A percentile compares a stretch with the other conserved stretches of the same genome.
phyloP scores from a whole-genome alignment of 441 rosid genomes.

The Syzygium syzygioides region DNA sequence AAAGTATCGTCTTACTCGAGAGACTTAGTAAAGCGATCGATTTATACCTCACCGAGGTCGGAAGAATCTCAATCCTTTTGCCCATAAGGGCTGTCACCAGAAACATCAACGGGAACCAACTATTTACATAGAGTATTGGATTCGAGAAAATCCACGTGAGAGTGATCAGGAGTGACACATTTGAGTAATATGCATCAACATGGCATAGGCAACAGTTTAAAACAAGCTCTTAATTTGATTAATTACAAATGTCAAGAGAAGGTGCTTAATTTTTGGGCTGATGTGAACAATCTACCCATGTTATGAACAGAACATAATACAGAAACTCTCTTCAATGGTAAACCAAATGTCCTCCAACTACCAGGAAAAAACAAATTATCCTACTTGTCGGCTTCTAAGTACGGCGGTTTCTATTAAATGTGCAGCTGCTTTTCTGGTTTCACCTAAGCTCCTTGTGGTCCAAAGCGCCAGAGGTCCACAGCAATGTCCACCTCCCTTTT shows the following conservation, averaged over 20 bases:
- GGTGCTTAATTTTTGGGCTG: background rate
- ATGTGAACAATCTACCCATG: background rate
- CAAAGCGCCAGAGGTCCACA: slow-evolving; percentile 97
- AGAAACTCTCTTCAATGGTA: background rate
- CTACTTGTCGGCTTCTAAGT: background rate
- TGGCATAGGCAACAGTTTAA: background rate
- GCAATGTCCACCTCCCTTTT: slow-evolving; percentile 80
- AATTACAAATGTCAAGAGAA: background rate
- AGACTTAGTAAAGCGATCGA: background rate
- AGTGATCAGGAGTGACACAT: background rate
- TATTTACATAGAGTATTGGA: background rate
- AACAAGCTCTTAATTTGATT: background rate
- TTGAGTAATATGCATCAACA: background rate
- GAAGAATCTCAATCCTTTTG: background rate
- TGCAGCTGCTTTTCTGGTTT: background rate
- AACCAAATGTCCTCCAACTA: background rate
- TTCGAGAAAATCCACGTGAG: background rate
- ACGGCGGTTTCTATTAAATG: background rate
- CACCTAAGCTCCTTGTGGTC: slow-evolving; percentile 36
- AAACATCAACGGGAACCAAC: background rate
- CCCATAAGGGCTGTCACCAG: background rate
- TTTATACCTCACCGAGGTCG: background rate
- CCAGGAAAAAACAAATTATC: background rate
- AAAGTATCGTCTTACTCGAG: background rate
- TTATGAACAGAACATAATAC: background rate